Base-by-base conservation (phyloP, 805 yeast species). In the Scheffersomyces ergatensis region DNA sequence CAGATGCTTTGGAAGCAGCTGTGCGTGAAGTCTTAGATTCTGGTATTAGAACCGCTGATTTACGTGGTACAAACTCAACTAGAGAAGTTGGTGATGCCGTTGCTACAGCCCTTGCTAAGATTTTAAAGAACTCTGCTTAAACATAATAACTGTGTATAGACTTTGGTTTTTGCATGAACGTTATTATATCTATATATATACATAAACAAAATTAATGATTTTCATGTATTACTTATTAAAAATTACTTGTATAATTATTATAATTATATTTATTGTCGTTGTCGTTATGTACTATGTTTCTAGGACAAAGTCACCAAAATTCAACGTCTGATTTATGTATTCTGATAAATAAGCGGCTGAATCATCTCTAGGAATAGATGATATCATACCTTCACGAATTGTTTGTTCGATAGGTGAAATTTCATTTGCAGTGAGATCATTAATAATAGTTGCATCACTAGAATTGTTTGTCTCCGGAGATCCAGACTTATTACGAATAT, bases 21-120 rank as follows among this genome's bases (percentile, higher is more conserved):
- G 98, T 93, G 23, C 79, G 79, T 47, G 72, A 70, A 47, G 96
- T 89, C 29, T 72, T 93, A 45, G 97, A 89, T 58, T 53, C 76
- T 25, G 95, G 95, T 49, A 65, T 92, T 48, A 85, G 90, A 74
- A 93, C 99, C 38, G 97, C 85, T 46, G 99, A 90, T 63, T 74
- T 90, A 54, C 84, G 89, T 40, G 99, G 99, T 43, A 55, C 78
- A n/a, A 78, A 78, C 55, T 71, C 88, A 29, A 93, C 99, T 37
- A 62, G 74, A 31, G 97, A 92, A 65, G 97, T 93, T 43, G 98
- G 98, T 59, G 95, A 89, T 62, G 97, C 97, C 33, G 74, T 93
- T 57, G 96, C 85, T 33, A 76, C 69, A 25, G 85, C 85, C 41
- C 89, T 89, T 42, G 70, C 75, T 54, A 70, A 72, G 52, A 67